phyloP scores from a whole-genome alignment of 371 early-diverging fungal genomes.

The Rhizomucor pusillus region DNA sequence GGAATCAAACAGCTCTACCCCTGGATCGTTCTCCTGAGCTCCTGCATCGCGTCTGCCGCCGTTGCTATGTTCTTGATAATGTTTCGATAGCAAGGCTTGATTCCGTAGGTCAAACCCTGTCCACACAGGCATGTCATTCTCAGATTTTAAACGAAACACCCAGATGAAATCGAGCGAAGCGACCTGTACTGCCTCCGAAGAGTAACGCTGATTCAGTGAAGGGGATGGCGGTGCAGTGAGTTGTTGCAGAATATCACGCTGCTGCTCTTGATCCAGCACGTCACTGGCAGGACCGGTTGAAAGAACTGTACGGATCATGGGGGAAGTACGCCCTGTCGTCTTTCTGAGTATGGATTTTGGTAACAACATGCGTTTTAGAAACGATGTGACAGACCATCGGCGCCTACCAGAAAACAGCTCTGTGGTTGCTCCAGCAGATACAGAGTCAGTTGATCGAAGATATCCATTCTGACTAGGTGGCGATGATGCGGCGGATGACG shows the following conservation, averaged over 20 bases:
- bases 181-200: slow-evolving; percentile 6
- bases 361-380: neutral
- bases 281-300: slow-evolving; percentile 12
- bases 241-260: neutral
- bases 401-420: too few species aligned
- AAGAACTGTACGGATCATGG: neutral
- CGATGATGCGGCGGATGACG: neutral
- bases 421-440: too few species aligned
- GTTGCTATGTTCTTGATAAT: neutral
- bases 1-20: slow-evolving; percentile 28
- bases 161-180: slow-evolving; percentile 24
- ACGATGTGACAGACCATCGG: neutral
- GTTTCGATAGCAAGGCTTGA: slow-evolving; percentile 16
- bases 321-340: neutral
- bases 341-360: neutral
- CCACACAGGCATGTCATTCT: slow-evolving; percentile 16
- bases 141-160: slow-evolving; percentile 21
- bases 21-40: slow-evolving; percentile 6
- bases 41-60: slow-evolving; percentile 7
- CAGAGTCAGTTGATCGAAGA: too few species aligned
- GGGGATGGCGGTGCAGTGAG: neutral
- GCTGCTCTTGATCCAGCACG: slow-evolving; percentile 12
- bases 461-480: too few species aligned
- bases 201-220: neutral
- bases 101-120: slow-evolving; percentile 32